Percentiles rank a stretch among this genome's conserved stretches.
Evolutionary conservation across 257 asterid genomes (phyloP).

Genomic region (Fraxinus cuspidata): DNA sequence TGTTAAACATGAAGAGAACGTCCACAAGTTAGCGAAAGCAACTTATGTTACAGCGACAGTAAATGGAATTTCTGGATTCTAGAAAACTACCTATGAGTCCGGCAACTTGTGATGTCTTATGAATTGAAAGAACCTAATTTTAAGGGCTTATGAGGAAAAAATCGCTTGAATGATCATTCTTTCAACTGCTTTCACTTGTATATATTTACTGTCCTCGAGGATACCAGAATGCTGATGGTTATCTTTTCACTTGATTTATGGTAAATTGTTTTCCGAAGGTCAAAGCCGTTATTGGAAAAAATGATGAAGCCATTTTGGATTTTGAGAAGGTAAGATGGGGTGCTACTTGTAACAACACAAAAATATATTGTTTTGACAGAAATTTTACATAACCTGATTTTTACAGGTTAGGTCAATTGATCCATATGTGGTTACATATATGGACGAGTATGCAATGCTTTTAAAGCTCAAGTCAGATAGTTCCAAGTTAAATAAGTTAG

Average conservation of each 20-base stretch:
- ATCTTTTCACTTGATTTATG: slow-evolving; percentile 21
- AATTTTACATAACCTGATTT: slow-evolving; percentile 28
- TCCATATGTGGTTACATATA: slow-evolving; percentile 77
- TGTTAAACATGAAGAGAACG: slow-evolving; percentile 7
- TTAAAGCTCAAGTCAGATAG: slow-evolving; percentile 77
- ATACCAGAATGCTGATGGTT: slow-evolving; percentile 8
- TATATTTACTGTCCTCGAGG: slow-evolving; percentile 17
- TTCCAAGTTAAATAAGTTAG: slow-evolving; percentile 78
- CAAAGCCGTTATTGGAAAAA: slow-evolving; percentile 82
- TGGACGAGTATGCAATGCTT: slow-evolving; percentile 99
- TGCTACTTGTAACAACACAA: slow-evolving; percentile 15
- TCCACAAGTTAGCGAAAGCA: not conserved
- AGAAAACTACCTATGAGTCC: not conserved
- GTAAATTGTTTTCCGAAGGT: slow-evolving; percentile 51
- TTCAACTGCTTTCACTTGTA: not conserved
- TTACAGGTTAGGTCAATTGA: slow-evolving; percentile 83
- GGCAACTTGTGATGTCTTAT: slow-evolving; percentile 16
- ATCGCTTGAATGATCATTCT: not conserved
- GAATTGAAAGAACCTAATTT: slow-evolving; percentile 14
- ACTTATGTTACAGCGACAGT: not conserved
- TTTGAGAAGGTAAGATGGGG: slow-evolving; percentile 72
- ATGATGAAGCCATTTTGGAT: slow-evolving; percentile 84
- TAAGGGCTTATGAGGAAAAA: slow-evolving; percentile 13
- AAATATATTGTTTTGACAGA: slow-evolving; percentile 12
- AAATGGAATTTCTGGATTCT: not conserved